These are phyloP conservation scores for Blakeslea trispora DNA, from an alignment of 371 early-diverging fungal species.

Conservation along the genomic window DNA sequence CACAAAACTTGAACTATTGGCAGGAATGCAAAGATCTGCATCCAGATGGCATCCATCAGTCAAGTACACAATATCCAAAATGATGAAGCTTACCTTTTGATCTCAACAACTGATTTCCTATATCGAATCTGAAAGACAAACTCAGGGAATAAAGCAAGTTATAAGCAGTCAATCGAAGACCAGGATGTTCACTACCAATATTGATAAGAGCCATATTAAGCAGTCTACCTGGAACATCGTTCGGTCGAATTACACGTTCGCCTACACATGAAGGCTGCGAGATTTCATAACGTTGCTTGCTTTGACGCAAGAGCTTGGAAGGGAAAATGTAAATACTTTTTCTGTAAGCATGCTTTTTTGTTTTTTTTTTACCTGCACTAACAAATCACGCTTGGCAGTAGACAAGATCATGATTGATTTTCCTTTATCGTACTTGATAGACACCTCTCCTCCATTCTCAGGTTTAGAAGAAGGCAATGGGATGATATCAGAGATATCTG, in stretches of 20 bases:
- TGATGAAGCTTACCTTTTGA: conserved; percentile 61
- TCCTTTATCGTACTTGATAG: conserved; percentile 74
- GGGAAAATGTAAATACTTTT: conserved; percentile 24
- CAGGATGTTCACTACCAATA: conserved; percentile 77
- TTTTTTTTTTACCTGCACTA: conserved; percentile 59
- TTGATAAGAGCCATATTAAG: conserved; percentile 91
- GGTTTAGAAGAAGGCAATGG: conserved; percentile 47
- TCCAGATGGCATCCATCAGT: background rate
- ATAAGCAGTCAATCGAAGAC: conserved; percentile 82
- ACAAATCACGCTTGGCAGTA: conserved; percentile 73
- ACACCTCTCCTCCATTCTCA: conserved; percentile 70
- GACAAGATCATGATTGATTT: conserved; percentile 70
- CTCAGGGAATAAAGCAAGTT: conserved; percentile 82
- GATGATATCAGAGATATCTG: conserved; percentile 78
- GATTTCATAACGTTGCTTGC: conserved; percentile 69
- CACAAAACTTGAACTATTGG: conserved; percentile 84
- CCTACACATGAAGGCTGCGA: conserved; percentile 64
- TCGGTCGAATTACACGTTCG: conserved; percentile 78
- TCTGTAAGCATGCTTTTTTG: too few species aligned
- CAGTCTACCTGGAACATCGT: conserved; percentile 89
- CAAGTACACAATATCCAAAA: too few species aligned
- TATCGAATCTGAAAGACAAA: conserved; percentile 77
- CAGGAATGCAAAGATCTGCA: conserved; percentile 83
- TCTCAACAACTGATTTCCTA: conserved; percentile 80
- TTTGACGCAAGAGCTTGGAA: conserved; percentile 58